Evolutionary conservation across 108 stramenopile genomes (phyloP), one percentile per base, ranked within the genome.

Genomic region (Nannochloropsis oceanica): DNA sequence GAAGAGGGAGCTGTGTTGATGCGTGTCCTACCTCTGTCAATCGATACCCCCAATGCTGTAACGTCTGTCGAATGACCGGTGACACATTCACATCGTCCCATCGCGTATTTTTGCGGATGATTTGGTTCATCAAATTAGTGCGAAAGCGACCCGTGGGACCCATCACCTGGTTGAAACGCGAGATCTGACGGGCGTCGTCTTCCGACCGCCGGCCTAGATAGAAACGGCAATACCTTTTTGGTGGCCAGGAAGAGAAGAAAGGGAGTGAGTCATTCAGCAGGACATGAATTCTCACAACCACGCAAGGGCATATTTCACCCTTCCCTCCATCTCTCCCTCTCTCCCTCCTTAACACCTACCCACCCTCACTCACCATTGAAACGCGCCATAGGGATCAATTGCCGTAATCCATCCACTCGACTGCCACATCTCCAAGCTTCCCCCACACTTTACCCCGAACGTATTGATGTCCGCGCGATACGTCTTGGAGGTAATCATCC

Each of bases 331-430:
- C 34, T 34, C 34, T 34, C 34, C 34, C 34, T 34, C 34, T 5
- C 1, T 34, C 34, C 34, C 1, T 34, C 34, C n/a, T n/a, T n/a
- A n/a, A n/a, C n/a, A 50, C 14, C 59, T 7, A 73, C 59, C 18
- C 22, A n/a, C 59, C 59, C 59, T 73, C 22, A 18, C 59, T 9
- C n/a, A 73, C 59, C 59, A 98, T 86, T 96, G 94, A 88, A 98
- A 98, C 96, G 96, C 97, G 34, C 98, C 98, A 90, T 96, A 98
- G 2, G 98, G 98, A 90, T 97, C 96, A 93, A 91, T n/a, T 87
- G 82, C 81, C 96, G 82, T 83, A 13, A 86, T 86, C 86, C 86
- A 86, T 11, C 87, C 83, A 27, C 44, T 84, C 25, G 43, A 42
- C 50, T 90, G 89, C 86, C 86, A 87, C 95, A 95, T 97, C 24